These are phyloP conservation scores for Phytophthora citrophthora DNA, from an alignment of 352 stramenopile genomes.

Conservation along the genomic window DNA sequence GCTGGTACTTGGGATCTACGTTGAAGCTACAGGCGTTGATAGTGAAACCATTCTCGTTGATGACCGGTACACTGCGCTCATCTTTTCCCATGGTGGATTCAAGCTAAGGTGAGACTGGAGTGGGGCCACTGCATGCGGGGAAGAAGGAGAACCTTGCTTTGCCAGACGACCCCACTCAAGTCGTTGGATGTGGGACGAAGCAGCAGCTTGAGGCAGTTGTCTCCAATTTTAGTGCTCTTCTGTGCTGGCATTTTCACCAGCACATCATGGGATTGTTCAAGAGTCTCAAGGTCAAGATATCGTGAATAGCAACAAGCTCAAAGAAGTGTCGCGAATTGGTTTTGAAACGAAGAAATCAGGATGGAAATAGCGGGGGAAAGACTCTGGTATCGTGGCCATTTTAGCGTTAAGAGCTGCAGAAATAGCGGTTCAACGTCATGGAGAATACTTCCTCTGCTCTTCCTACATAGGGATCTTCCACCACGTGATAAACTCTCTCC, in stretches of 20 bases:
- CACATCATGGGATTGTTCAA: slow-evolving; percentile 31
- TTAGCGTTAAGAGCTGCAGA: slow-evolving; percentile 28
- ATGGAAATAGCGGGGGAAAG: slow-evolving; percentile 24
- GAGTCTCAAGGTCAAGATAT: slow-evolving; percentile 24
- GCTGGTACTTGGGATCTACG: slow-evolving; percentile 83
- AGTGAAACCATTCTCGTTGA: slow-evolving; percentile 80
- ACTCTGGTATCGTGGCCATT: not conserved
- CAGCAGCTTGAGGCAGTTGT: slow-evolving; percentile 16
- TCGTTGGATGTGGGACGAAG: slow-evolving; percentile 24
- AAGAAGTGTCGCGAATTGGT: slow-evolving; percentile 18
- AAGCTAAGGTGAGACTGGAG: not conserved
- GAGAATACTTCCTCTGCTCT: slow-evolving; percentile 5
- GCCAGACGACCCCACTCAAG: slow-evolving; percentile 16
- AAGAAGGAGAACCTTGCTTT: slow-evolving; percentile 44
- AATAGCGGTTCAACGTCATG: slow-evolving; percentile 31
- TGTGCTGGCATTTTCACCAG: slow-evolving; percentile 30
- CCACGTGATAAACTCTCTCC: slow-evolving; percentile 81
- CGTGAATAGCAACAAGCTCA: not conserved
- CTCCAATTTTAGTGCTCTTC: slow-evolving; percentile 40
- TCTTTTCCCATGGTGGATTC: slow-evolving; percentile 53
- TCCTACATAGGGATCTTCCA: slow-evolving; percentile 68
- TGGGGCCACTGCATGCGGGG: slow-evolving; percentile 29
- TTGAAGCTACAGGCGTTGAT: slow-evolving; percentile 88
- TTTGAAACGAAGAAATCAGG: slow-evolving; percentile 37
- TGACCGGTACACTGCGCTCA: slow-evolving; percentile 59